A percentile compares a stretch with the other conserved stretches of the same genome.
Evolutionary conservation across 2,329 filamentous ascomycete genomes (phyloP).

Genomic region (Colletotrichum somersetense): DNA sequence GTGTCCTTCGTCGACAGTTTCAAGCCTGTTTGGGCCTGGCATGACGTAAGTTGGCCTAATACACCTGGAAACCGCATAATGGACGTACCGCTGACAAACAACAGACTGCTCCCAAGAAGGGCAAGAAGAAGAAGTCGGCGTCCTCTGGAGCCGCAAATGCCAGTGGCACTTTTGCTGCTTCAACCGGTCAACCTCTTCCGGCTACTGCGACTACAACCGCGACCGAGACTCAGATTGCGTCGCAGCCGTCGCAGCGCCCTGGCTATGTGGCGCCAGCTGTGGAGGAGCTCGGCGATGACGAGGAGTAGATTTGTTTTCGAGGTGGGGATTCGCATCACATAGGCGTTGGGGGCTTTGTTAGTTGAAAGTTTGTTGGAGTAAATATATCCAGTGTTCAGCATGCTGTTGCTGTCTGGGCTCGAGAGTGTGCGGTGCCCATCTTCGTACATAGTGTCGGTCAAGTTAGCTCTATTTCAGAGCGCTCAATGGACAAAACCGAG

Average conservation of each 20-base stretch:
- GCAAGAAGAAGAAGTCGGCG: conserved; percentile 63
- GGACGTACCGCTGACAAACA: not conserved
- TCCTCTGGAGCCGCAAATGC: conserved; percentile 51
- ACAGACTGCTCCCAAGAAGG: conserved; percentile 65
- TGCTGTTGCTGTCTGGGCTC: conserved; percentile 22
- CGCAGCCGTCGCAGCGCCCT: conserved; percentile 55
- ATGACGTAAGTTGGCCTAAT: conserved; percentile 75
- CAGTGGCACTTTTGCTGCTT: conserved; percentile 62
- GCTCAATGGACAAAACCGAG: not conserved
- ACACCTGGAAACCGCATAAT: not conserved
- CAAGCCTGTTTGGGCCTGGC: conserved; percentile 96
- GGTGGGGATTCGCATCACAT: conserved; percentile 28
- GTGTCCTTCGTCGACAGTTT: conserved; percentile 99
- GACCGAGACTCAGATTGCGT: conserved; percentile 66
- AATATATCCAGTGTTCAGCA: conserved; percentile 27
- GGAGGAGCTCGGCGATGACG: conserved; percentile 64
- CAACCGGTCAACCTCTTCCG: conserved; percentile 65
- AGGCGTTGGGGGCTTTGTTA: conserved; percentile 34
- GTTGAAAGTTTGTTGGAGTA: conserved; percentile 30
- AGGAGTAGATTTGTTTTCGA: conserved; percentile 54
- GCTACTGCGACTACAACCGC: conserved; percentile 69
- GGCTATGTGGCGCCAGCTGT: conserved; percentile 65
- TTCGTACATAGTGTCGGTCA: conserved; percentile 19
- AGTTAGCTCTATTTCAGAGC: not conserved
- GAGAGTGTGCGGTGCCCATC: not conserved